Base-by-base conservation (phyloP, 2,329 filamentous ascomycete species). In the Nectriaceae sp. region DNA sequence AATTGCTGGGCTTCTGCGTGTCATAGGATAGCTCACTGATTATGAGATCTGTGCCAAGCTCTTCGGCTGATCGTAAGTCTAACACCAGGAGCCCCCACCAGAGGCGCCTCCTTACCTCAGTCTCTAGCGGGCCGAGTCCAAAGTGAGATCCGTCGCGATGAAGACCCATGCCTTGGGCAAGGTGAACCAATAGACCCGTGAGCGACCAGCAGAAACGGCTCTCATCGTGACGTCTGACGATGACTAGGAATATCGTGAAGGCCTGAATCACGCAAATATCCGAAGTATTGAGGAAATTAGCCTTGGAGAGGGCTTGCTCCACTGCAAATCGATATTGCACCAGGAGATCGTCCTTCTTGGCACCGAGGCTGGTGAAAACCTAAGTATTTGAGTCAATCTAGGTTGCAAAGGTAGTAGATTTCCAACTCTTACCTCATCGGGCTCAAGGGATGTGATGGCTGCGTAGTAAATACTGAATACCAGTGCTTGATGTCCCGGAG, bases 401-500 rank as follows among this genome's bases (percentile, higher is more conserved):
- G 21, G 38, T 4, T 11, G 5, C 4, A 5, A 42, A 36, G 35
- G 40, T 55, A 18, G 21, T 40, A 26, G 24, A 22, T n/a, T 22
- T 18, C 1, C n/a, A 19, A 11, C 15, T 47, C 53, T 56, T 59
- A 82, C 84, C 69, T 84, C 80, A 2, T 79, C 75, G n/a, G 82
- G 75, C 26, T 82, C 79, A 45, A 88, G 73, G 0, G 80, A 84
- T 4, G 75, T 78, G 20, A 84, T 74, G 3, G 81, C 78, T 2
- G 75, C 74, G 41, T 78, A 83, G 59, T 84, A 85, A 22, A 85
- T 76, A 47, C 82, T 69, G 59, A 88, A 88, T 59, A 87, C 75
- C 11, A 89, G 66, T 1, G 84, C 83, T 59, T 87, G 83, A 5
- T 83, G 70, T 0, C 71, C 72, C 1, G 79, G 75, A 0, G 73